A percentile compares a stretch with the other conserved stretches of the same genome.
These are phyloP conservation scores for Phytophthora citricola DNA, from an alignment of 352 stramenopile species.

Conservation along the genomic window DNA sequence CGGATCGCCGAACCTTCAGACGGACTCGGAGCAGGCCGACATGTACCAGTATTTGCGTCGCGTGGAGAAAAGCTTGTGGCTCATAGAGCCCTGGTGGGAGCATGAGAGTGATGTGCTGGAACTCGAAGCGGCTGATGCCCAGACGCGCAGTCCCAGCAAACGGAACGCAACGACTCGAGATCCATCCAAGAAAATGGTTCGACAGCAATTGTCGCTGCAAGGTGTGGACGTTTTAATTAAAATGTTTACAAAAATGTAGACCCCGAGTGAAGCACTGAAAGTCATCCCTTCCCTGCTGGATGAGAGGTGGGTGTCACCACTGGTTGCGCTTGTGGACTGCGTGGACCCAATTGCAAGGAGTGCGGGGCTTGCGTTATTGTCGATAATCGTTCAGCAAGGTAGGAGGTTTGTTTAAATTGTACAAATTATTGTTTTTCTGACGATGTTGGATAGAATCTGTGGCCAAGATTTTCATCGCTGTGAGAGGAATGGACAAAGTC, in stretches of 20 bases:
- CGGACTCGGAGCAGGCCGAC: slow-evolving; percentile 48
- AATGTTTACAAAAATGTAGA: slow-evolving; percentile 28
- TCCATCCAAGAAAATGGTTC: slow-evolving; percentile 36
- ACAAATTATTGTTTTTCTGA: background rate
- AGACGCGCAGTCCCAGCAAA: slow-evolving; percentile 8
- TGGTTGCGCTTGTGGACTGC: slow-evolving; percentile 65
- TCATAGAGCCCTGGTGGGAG: slow-evolving; percentile 44
- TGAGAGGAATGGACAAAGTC: slow-evolving; percentile 59
- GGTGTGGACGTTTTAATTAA: no score
- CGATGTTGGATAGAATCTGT: slow-evolving; percentile 34
- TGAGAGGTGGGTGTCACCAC: slow-evolving; percentile 65
- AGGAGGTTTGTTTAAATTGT: background rate
- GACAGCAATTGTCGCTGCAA: background rate
- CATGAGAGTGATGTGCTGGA: slow-evolving; percentile 10
- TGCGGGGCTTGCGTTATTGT: slow-evolving; percentile 56
- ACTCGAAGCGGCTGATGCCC: background rate
- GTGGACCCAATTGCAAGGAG: slow-evolving; percentile 57
- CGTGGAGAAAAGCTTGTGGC: slow-evolving; percentile 54
- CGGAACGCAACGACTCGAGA: slow-evolving; percentile 19
- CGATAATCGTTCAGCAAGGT: slow-evolving; percentile 58
- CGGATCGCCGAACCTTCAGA: slow-evolving; percentile 30
- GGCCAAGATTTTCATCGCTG: slow-evolving; percentile 55
- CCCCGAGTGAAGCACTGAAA: slow-evolving; percentile 50
- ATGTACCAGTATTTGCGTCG: slow-evolving; percentile 50
- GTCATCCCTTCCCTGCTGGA: slow-evolving; percentile 65